Conservation (phyloP, 2,329 filamentous ascomycete species). For the Samsoniella hepiali region DNA sequence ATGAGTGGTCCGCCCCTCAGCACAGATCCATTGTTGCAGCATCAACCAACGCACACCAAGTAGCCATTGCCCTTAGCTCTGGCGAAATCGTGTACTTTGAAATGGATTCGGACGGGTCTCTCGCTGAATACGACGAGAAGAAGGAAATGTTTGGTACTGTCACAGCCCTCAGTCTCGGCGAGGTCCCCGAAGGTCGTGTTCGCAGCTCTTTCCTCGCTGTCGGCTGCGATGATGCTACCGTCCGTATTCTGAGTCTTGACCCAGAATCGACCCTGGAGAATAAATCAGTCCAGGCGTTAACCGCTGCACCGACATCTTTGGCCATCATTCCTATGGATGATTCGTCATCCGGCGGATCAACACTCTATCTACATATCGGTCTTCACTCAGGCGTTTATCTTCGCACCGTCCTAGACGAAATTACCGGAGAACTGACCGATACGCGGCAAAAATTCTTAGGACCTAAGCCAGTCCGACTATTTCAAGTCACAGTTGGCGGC, state of each 20-base stretch:
- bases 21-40: conserved; percentile 95
- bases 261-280: conserved; percentile 88
- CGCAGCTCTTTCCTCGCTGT: conserved; percentile 93
- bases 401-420: conserved; percentile 88
- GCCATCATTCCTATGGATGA: conserved; percentile 96
- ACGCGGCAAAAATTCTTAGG: conserved; percentile 93
- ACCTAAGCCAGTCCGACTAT: conserved; percentile 83
- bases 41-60: conserved; percentile 87
- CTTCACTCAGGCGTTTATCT: conserved; percentile 95
- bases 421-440: conserved; percentile 92
- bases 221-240: conserved; percentile 93
- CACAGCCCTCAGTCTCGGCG: conserved; percentile 88
- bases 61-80: conserved; percentile 89
- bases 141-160: conserved; percentile 94
- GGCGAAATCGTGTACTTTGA: conserved; percentile 98
- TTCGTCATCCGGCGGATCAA: conserved; percentile 81
- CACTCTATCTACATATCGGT: conserved; percentile 92
- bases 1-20: conserved; percentile 90
- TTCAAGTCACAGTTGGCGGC: conserved; percentile 82
- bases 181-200: conserved; percentile 84
- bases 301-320: conserved; percentile 81
- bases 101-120: conserved; percentile 84
- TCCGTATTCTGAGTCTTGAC: conserved; percentile 85
- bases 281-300: conserved; percentile 91
- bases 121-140: conserved; percentile 93